Base-by-base conservation (phyloP, 306 rosid genomes). In the Pterocarpus macrocarpus region DNA sequence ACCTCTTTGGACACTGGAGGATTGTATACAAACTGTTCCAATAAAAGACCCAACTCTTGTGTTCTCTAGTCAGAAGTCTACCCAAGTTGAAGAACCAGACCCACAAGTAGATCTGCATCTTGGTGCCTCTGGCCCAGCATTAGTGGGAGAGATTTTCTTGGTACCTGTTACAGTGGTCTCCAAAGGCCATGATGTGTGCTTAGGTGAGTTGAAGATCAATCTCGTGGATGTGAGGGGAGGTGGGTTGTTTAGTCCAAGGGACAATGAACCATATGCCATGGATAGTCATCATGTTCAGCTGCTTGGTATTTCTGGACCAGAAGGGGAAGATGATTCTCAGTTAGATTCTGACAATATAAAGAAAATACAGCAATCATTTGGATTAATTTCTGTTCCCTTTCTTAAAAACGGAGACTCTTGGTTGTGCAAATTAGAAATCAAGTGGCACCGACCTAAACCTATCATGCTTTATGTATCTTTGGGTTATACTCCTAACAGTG, bases 161-260 rank as follows among this genome's bases (percentile, higher is more conserved):
- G 86, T 95, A 66, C 96, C 96, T 47, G 98, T 95, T 71, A 88
- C 93, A 11, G 82, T 95, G 73, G 78, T 88, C 74, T 86, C 97
- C 84, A 88, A 82, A 82, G 99, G 94, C 57, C 98, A 94, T 83
- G 91, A 77, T 55, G 89, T 95, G 82, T 82, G 86, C 84, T 87
- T 90, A 16, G 99, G 98, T 32, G 99, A 93, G 79, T 86, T 95
- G 87, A 95, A 95, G 90, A 95, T 95, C 87, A 95, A 95, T 88
- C 90, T 95, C 69, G 98, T 93, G 82, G 99, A 95, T 89, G 96
- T 93, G 16, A 88, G 80, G 80, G 98, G 99, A 47, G 98, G 94
- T 80, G 96, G 94, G 57, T 89, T 95, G 86, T 91, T 87, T 90
- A 93, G 99, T 87, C 99, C 98, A 8, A 93, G 96, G 85, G 99